Evolutionary conservation across 2,329 filamentous ascomycete genomes (phyloP).

Genomic region (Periconia sp.): DNA sequence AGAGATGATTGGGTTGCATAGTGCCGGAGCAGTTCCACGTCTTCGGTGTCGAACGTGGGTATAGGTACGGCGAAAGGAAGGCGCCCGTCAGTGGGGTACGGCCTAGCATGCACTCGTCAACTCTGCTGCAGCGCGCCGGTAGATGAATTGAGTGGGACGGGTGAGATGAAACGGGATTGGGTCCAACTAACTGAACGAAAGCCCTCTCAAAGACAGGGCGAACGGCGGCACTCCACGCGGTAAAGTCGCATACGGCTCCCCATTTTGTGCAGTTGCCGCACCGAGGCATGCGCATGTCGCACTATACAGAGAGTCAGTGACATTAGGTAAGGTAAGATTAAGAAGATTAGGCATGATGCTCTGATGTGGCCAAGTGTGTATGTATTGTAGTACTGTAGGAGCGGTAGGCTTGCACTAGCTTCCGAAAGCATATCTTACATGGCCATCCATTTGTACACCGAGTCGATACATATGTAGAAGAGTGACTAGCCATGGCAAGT

Average conservation of each 20-base stretch:
- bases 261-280: conserved; percentile 24
- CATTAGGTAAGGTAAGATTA: background rate
- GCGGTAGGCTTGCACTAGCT: conserved; percentile 2
- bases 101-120: background rate
- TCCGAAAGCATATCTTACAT: background rate
- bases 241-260: conserved; percentile 26
- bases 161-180: background rate
- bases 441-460: background rate
- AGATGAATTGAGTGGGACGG: background rate
- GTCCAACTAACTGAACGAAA: conserved; percentile 7
- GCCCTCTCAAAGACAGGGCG: conserved; percentile 8
- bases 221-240: conserved; percentile 12
- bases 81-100: conserved; percentile 1
- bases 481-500: background rate
- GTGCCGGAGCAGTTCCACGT: conserved; percentile 18
- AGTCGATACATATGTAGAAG: background rate
- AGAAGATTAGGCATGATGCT: background rate
- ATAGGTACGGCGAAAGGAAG: conserved; percentile 8
- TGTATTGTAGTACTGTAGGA: no score
- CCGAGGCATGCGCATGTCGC: conserved; percentile 23
- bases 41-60: conserved; percentile 10
- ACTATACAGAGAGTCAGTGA: conserved; percentile 13
- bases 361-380: background rate
- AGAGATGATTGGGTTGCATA: conserved; percentile 15
- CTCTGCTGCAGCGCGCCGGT: background rate